These are phyloP conservation scores for Claviceps sorghi DNA, from an alignment of 2,329 filamentous ascomycete species.

Conservation along the genomic window DNA sequence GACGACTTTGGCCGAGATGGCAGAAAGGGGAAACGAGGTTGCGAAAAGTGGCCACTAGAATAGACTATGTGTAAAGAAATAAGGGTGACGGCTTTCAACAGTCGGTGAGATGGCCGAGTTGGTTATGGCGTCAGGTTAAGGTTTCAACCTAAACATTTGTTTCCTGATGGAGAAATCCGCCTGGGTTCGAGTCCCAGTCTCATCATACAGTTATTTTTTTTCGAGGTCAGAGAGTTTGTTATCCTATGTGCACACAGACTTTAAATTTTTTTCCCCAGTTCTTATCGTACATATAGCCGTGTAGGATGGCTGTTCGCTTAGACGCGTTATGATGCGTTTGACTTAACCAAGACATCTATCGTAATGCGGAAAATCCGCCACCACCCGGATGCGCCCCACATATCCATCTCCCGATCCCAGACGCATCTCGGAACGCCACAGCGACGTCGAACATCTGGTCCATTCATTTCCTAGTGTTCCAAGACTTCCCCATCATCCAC, in stretches of 20 bases:
- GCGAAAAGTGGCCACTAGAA: rapidly evolving
- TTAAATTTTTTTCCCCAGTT: too few relatives aligned
- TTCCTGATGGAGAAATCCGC: constrained; percentile 22
- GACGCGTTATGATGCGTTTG: too few relatives aligned
- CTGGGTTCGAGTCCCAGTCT: constrained; percentile 23
- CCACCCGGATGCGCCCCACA: neutral
- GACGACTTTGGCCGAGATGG: neutral
- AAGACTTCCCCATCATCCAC: neutral
- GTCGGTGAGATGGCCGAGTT: constrained; percentile 21
- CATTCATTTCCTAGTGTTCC: neutral
- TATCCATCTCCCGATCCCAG: neutral
- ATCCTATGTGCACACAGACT: too few relatives aligned
- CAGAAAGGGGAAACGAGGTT: neutral
- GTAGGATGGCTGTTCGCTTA: too few relatives aligned
- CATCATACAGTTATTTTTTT: constrained; percentile 11
- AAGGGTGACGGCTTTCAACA: rapidly evolving
- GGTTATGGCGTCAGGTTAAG: constrained; percentile 24
- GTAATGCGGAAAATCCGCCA: neutral
- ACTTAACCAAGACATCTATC: neutral
- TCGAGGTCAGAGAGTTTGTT: too few relatives aligned
- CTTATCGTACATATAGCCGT: too few relatives aligned
- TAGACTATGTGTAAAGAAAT: rapidly evolving
- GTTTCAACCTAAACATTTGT: constrained; percentile 13
- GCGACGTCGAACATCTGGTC: neutral
- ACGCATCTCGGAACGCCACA: neutral